A percentile compares a stretch with the other conserved stretches of the same genome.
Evolutionary conservation across 805 yeast species (phyloP).

Genomic region (Candida tammaniensis): DNA sequence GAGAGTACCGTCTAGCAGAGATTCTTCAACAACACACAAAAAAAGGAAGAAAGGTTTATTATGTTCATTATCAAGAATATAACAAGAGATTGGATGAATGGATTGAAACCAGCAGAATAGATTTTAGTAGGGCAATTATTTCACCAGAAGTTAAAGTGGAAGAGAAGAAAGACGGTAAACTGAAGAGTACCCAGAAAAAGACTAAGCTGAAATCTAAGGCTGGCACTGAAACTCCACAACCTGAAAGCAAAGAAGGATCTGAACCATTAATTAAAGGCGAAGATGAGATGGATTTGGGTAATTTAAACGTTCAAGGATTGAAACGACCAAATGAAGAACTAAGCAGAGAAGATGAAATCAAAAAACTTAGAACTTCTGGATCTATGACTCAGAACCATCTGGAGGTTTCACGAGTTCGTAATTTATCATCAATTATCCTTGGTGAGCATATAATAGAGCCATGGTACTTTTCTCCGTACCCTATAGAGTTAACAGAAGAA

Average conservation of each 20-base stretch:
- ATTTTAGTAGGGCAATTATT: slow-evolving; percentile 64
- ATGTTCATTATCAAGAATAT: slow-evolving; percentile 92
- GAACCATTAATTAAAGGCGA: slow-evolving; percentile 26
- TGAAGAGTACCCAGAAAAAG: slow-evolving; percentile 25
- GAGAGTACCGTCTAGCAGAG: slow-evolving; percentile 78
- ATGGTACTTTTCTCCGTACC: slow-evolving; percentile 98
- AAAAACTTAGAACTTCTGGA: slow-evolving; percentile 89
- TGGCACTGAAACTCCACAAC: slow-evolving; percentile 22
- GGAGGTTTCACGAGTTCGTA: slow-evolving; percentile 89
- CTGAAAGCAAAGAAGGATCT: slow-evolving; percentile 25
- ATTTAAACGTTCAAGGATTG: slow-evolving; percentile 81
- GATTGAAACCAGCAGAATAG: slow-evolving; percentile 72
- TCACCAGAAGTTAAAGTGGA: slow-evolving; percentile 64
- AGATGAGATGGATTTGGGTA: slow-evolving; percentile 82
- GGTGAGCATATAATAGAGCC: slow-evolving; percentile 95
- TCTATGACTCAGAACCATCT: slow-evolving; percentile 89
- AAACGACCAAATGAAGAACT: slow-evolving; percentile 65
- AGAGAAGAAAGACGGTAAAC: slow-evolving; percentile 32
- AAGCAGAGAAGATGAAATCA: slow-evolving; percentile 87
- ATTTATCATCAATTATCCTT: slow-evolving; percentile 71
- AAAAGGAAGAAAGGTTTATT: slow-evolving; percentile 76
- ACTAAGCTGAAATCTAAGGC: slow-evolving; percentile 21
- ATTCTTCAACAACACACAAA: slow-evolving; percentile 71
- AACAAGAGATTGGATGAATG: slow-evolving; percentile 97
- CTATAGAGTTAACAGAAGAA: slow-evolving; percentile 88